Evolutionary conservation across 2,329 filamentous ascomycete species (phyloP).

Genomic region (Lanzia echinophila): DNA sequence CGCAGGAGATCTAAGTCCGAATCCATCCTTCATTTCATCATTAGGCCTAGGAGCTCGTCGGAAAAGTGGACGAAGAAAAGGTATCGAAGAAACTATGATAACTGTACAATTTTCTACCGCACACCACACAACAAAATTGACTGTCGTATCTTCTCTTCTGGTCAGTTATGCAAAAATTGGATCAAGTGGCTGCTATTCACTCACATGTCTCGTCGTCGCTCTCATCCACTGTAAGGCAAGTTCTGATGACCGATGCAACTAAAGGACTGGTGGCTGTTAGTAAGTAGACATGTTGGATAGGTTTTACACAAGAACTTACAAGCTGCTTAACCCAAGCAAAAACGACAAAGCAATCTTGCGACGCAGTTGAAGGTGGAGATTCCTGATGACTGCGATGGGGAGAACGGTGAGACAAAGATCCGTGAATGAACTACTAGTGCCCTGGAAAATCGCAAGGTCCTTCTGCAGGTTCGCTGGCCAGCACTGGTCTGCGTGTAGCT

Average conservation of each 20-base stretch:
- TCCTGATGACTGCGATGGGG: neutral
- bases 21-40: neutral
- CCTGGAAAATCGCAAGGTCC: neutral
- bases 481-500: neutral
- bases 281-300: neutral
- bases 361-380: neutral
- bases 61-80: slow-evolving; percentile 2
- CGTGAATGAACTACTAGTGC: slow-evolving; percentile 1
- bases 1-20: neutral
- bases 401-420: slow-evolving; percentile 2
- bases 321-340: neutral
- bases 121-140: neutral
- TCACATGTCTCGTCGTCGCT: neutral
- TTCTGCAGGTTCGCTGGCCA: neutral
- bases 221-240: neutral
- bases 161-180: neutral
- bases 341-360: slow-evolving; percentile 1
- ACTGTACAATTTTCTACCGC: slow-evolving; percentile 7
- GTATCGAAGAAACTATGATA: slow-evolving; percentile 5
- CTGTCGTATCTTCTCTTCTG: neutral
- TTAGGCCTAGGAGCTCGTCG: neutral
- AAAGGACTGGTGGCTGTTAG: neutral
- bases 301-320: neutral
- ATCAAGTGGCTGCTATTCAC: neutral
- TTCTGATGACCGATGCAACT: slow-evolving; percentile 2